Conservation (phyloP, 2,329 filamentous ascomycete species). For the Aspergillus bombycis region DNA sequence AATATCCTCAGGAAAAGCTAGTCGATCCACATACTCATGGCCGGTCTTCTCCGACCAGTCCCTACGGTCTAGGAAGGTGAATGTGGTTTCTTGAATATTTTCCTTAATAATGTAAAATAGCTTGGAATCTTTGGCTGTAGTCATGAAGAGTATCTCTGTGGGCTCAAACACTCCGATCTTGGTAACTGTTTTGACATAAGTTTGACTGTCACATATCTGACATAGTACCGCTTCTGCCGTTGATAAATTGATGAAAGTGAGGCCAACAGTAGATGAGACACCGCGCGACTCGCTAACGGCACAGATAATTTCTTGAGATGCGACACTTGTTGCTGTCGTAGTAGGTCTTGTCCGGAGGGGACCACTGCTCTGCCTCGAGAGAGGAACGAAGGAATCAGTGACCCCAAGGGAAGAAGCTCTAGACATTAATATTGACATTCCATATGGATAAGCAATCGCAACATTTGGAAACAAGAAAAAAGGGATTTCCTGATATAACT, state of each 20-base stretch:
- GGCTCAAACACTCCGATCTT: constrained; percentile 83
- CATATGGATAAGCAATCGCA: background rate
- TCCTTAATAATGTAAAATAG: constrained; percentile 75
- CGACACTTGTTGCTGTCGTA: constrained; percentile 60
- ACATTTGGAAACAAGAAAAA: background rate
- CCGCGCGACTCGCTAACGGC: constrained; percentile 87
- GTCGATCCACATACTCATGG: constrained; percentile 73
- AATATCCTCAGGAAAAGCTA: constrained; percentile 80
- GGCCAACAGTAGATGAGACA: constrained; percentile 78
- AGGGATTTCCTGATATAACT: background rate
- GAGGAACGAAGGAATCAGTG: constrained; percentile 24
- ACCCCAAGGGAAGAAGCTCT: constrained; percentile 13
- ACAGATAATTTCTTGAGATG: constrained; percentile 76
- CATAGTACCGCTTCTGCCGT: constrained; percentile 83
- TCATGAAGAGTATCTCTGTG: constrained; percentile 76
- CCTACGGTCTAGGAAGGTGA: constrained; percentile 71
- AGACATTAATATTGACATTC: constrained; percentile 4
- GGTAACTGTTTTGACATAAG: constrained; percentile 84
- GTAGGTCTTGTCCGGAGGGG: constrained; percentile 55
- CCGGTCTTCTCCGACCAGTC: constrained; percentile 83
- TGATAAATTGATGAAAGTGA: constrained; percentile 84
- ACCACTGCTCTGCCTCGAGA: constrained; percentile 42
- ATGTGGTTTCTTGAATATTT: constrained; percentile 64
- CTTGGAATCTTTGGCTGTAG: constrained; percentile 73
- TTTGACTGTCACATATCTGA: constrained; percentile 91